A percentile compares a stretch with the other conserved stretches of the same genome.
Evolutionary conservation across 805 yeast species (phyloP).

Genomic region (Myxozyma sirexii): DNA sequence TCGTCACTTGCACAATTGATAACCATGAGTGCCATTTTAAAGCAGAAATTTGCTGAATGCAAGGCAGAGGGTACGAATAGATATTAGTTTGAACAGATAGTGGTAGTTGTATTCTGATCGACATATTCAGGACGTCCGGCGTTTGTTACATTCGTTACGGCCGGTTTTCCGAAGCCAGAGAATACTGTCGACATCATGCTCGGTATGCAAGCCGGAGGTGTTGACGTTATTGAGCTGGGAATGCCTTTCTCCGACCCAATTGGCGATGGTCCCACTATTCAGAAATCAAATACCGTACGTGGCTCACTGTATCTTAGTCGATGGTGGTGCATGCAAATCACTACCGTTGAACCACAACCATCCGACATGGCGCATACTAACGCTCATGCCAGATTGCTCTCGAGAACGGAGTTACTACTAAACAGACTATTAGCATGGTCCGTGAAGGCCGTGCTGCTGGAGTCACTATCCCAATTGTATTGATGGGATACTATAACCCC

Average conservation of each 20-base stretch:
- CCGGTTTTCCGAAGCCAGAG: conserved; percentile 86
- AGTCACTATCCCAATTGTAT: conserved; percentile 81
- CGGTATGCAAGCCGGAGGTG: conserved; percentile 94
- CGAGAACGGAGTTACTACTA: conserved; percentile 76
- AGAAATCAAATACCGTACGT: conserved; percentile 69
- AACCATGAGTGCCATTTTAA: conserved; percentile 24
- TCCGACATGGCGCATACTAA: too few species aligned
- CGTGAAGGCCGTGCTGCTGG: conserved; percentile 77
- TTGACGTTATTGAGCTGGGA: conserved; percentile 92
- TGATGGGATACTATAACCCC: conserved; percentile 99
- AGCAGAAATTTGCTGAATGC: conserved; percentile 24
- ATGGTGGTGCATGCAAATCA: background rate
- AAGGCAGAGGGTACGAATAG: conserved; percentile 27
- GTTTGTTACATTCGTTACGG: conserved; percentile 88
- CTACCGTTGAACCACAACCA: background rate
- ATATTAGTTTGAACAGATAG: too few species aligned
- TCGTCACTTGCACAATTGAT: background rate
- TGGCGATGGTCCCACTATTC: conserved; percentile 98
- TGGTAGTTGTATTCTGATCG: background rate
- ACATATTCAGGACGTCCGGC: conserved; percentile 67
- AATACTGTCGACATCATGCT: conserved; percentile 84
- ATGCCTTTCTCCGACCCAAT: conserved; percentile 97
- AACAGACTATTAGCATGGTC: conserved; percentile 69
- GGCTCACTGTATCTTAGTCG: background rate
- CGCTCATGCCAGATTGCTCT: conserved; percentile 55